These are phyloP conservation scores for Eucalyptus sp. DNA, from an alignment of 345 rosid species.

Conservation along the genomic window DNA sequence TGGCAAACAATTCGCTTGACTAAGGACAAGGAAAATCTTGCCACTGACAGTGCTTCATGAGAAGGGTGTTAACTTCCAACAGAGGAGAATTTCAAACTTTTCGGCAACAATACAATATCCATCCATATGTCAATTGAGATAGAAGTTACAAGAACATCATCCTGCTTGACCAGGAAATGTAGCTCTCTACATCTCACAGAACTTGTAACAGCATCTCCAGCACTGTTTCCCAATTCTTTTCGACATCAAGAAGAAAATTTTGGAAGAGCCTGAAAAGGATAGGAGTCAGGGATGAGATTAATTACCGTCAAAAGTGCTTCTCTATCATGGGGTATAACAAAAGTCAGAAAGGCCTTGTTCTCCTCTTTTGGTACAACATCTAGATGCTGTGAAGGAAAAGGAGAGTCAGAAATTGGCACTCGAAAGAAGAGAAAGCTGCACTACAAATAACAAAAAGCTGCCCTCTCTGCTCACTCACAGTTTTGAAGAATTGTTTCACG, in stretches of 20 bases:
- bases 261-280: not conserved
- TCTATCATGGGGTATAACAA: conserved; percentile 77
- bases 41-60: not conserved
- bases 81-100: not conserved
- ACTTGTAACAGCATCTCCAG: not conserved
- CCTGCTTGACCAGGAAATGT: not conserved
- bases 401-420: not conserved
- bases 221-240: not conserved
- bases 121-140: not conserved
- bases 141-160: not conserved
- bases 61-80: not conserved
- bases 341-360: conserved; percentile 62
- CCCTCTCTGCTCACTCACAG: conserved; percentile 25
- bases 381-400: conserved; percentile 34
- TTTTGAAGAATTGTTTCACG: conserved; percentile 68
- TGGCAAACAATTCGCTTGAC: not conserved
- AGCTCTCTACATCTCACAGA: not conserved
- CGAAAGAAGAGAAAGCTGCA: not conserved
- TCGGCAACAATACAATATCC: not conserved
- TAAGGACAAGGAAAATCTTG: not conserved
- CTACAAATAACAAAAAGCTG: not conserved
- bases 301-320: conserved; percentile 63
- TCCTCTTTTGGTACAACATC: conserved; percentile 67
- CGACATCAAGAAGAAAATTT: not conserved
- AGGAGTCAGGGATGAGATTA: not conserved